Base-by-base conservation (phyloP, 768 basidiomycete species). In the Neoboletus magnificus region DNA sequence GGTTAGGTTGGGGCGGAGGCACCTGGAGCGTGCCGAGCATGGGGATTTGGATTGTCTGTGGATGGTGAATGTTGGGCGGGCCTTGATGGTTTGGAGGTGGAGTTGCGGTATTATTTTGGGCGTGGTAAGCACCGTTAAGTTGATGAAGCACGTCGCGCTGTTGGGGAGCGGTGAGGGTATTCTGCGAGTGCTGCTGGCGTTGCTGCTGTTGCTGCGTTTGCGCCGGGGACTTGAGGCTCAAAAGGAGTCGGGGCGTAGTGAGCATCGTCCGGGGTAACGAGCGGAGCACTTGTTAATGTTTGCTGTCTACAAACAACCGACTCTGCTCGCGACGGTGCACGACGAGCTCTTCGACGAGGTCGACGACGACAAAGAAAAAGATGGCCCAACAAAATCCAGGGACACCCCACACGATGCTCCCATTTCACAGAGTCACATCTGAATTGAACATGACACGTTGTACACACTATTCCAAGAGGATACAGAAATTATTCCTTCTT, bases 401-500 rank as follows among this genome's bases (percentile, higher is more conserved):
- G 18, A 49, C 47, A 37, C 35, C 40, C 35, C 45, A 18, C 47
- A 25, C 35, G 22, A 25, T 2, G 39, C 23, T 30, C 12, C 29
- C 20, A 43, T 43, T 60, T 60, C 56, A 52, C 56, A 29, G 36
- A 37, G 23, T 51, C 58, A 59, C 57, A 29, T 37, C 36, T 20
- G n/a, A n/a, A n/a, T n/a, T n/a, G n/a, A n/a, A n/a, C n/a, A n/a
- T n/a, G n/a, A n/a, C n/a, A n/a, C n/a, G n/a, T n/a, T n/a, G n/a
- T n/a, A n/a, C n/a, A n/a, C n/a, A n/a, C n/a, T n/a, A n/a, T n/a
- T 45, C 50, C 11, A 83, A 57, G 15, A 82, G 50, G 35, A 93
- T 82, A 57, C 75, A 75, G 64, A 94, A 95, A 70, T 94, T 95
- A 66, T 95, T 94, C 62, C 87, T 78, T 36, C 81, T 77, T 3